These are phyloP conservation scores for Tieghemostelium lacteum DNA, from an alignment of 78 protist species.

Conservation along the genomic window DNA sequence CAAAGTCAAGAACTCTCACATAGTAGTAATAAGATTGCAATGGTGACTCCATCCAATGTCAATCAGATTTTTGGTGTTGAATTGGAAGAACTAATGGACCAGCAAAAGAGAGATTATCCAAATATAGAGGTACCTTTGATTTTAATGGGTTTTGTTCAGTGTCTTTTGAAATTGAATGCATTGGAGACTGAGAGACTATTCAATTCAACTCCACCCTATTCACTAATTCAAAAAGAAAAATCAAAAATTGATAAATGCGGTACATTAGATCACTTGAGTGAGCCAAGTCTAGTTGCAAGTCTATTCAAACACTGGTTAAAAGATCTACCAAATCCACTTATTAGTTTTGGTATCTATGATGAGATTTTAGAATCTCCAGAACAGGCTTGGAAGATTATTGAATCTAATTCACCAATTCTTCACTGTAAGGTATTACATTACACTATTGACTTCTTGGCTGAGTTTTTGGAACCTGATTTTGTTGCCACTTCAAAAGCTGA, in stretches of 20 bases:
- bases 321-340: conserved; percentile 71
- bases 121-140: conserved; percentile 29
- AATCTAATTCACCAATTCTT: conserved; percentile 37
- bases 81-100: conserved; percentile 49
- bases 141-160: conserved; percentile 30
- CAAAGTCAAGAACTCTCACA: neutral
- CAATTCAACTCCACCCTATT: conserved; percentile 4
- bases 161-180: conserved; percentile 43
- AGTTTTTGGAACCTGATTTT: conserved; percentile 49
- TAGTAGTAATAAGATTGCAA: too few species aligned
- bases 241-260: conserved; percentile 48
- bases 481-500: conserved; percentile 19
- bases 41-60: neutral
- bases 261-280: conserved; percentile 15
- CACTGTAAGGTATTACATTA: conserved; percentile 42
- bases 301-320: conserved; percentile 67
- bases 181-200: conserved; percentile 50
- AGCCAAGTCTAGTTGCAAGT: conserved; percentile 37
- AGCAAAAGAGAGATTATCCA: conserved; percentile 24
- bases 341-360: conserved; percentile 57
- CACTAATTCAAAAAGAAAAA: conserved; percentile 31
- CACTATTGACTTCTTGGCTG: conserved; percentile 53
- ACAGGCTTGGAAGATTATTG: conserved; percentile 29
- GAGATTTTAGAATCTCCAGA: conserved; percentile 55
- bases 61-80: conserved; percentile 53